A percentile compares a stretch with the other conserved stretches of the same genome.
phyloP scores from a whole-genome alignment of 2,329 filamentous ascomycete genomes.

The Aspergillus luchuensis region DNA sequence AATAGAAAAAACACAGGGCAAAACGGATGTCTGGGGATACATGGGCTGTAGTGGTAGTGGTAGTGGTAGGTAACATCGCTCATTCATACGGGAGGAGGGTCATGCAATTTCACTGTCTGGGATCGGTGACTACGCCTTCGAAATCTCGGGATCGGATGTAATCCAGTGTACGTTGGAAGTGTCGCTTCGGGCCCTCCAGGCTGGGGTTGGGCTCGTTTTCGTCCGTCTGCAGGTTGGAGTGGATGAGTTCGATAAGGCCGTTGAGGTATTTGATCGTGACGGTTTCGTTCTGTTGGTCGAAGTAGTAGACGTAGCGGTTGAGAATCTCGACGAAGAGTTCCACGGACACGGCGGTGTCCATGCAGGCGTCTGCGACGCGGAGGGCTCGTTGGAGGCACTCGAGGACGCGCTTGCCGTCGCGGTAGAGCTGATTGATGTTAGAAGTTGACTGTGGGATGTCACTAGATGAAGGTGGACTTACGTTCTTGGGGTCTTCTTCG shows the following conservation, averaged over 20 bases:
- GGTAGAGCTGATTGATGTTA: slow-evolving; percentile 69
- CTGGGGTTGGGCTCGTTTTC: slow-evolving; percentile 66
- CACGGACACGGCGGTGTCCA: slow-evolving; percentile 96
- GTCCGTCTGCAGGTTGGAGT: slow-evolving; percentile 88
- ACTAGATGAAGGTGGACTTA: slow-evolving; percentile 49
- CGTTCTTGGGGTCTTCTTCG: slow-evolving; percentile 78
- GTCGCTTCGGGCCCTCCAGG: slow-evolving; percentile 85
- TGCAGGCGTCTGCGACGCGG: slow-evolving; percentile 95
- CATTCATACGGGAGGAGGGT: slow-evolving; percentile 3
- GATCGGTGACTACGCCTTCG: slow-evolving; percentile 79
- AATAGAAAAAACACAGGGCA: neutral
- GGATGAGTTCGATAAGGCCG: slow-evolving; percentile 95
- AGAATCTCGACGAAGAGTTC: slow-evolving; percentile 98
- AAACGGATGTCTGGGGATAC: neutral
- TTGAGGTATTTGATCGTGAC: slow-evolving; percentile 98
- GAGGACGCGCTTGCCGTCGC: slow-evolving; percentile 93
- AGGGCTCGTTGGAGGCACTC: slow-evolving; percentile 95
- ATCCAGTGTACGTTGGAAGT: slow-evolving; percentile 92
- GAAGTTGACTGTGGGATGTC: neutral
- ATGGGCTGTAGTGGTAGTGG: neutral
- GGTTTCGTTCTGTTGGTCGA: slow-evolving; percentile 97
- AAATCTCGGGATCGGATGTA: slow-evolving; percentile 91
- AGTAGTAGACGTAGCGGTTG: slow-evolving; percentile 98
- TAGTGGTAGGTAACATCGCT: slow-evolving; percentile 9
- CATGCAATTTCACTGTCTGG: slow-evolving; percentile 46